Conservation (phyloP, 345 rosid species). For the Eucalyptus globulus region DNA sequence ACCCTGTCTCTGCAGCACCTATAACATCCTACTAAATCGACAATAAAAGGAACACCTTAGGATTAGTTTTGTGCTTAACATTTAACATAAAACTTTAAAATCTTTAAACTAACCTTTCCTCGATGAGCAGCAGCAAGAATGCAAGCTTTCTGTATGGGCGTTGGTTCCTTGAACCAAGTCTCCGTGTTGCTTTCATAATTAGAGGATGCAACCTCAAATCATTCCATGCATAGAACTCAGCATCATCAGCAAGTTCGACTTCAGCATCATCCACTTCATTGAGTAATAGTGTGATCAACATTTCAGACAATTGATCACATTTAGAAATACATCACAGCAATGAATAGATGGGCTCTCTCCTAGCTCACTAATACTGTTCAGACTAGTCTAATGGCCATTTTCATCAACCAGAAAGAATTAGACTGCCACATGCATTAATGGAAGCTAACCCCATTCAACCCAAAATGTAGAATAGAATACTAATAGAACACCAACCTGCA, state of each 20-base stretch:
- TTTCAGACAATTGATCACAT: background rate
- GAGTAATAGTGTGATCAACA: background rate
- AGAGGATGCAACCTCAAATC: constrained; percentile 72
- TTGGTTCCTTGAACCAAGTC: constrained; percentile 84
- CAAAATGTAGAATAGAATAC: background rate
- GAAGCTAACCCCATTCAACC: background rate
- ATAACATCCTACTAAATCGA: constrained; percentile 61
- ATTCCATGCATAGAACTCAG: constrained; percentile 69
- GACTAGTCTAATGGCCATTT: background rate
- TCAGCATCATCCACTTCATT: constrained; percentile 13
- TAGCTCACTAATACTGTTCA: background rate
- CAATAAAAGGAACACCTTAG: background rate
- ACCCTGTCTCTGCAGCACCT: constrained; percentile 98
- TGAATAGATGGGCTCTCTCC: background rate
- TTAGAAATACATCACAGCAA: background rate
- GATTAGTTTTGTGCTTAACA: background rate
- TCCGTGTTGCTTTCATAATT: constrained; percentile 60
- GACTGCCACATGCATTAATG: background rate
- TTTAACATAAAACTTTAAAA: background rate
- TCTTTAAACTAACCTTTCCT: constrained; percentile 57
- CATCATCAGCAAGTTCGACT: constrained; percentile 36
- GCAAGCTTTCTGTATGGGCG: constrained; percentile 81
- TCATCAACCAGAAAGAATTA: background rate
- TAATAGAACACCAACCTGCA: constrained; percentile 33
- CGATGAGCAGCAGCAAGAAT: constrained; percentile 87